Base-by-base conservation (phyloP, 352 stramenopile species). In the Hyaloperonospora brassicae region DNA sequence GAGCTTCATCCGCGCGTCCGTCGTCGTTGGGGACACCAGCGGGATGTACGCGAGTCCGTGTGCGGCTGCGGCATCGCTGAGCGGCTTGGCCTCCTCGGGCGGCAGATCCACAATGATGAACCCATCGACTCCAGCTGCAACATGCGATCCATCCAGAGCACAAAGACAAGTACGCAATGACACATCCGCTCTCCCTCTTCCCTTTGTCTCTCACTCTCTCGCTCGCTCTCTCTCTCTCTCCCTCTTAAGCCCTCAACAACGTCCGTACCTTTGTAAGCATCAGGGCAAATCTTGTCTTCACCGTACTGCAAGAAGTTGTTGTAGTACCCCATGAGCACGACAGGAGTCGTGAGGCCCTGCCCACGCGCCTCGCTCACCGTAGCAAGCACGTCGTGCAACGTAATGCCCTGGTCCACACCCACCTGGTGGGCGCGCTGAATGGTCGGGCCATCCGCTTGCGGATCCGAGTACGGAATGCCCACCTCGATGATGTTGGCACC, bases 241-340 rank as follows among this genome's bases (percentile, higher is more conserved):
- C 24, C 24, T 13, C 42, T 53, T 17, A 61, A 44, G 8, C 8
- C 27, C 8, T 4, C 27, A 4, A 49, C 34, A 52, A 12, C 9
- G 9, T 13, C 39, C 54, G 14, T 55, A 71, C 76, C 71, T 72
- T 95, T 93, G 48, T 84, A 69, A 30, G 80, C 70, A 45, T 90
- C 81, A 39, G 64, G 59, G 57, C 81, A 91, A 41, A 99, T 84
- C 54, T 91, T 89, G 39, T 96, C 83, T 50, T 98, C 81, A 11
- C 95, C 96, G 66, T 98, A 98, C 67, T 98, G 91, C 52, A 98
- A 66, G 57, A 99, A 97, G 50, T 97, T 97, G 78, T 99, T 99
- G 80, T 97, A 98, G 81, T 99, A 93, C 41, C 96, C 96, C 97
- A 99, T 99, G 44, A 99, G 87, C 56, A 99, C 92, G 30, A 99